Conservation (phyloP, 2,329 filamentous ascomycete genomes). For the Sphaerostilbella broomeana region DNA sequence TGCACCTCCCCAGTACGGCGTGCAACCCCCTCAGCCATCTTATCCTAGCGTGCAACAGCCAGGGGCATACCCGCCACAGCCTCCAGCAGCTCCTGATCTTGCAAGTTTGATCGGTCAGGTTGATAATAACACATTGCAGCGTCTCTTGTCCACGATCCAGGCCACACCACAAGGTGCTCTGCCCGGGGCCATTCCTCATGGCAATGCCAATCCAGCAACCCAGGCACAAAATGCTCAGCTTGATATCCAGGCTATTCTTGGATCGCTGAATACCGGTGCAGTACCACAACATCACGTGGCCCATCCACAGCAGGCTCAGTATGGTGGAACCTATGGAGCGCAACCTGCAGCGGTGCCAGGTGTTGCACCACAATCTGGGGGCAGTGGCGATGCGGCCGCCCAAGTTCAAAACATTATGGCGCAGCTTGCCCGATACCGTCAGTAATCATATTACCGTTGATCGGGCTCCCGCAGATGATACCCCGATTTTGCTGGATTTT, state of each 20-base stretch:
- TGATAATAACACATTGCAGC: conserved; percentile 64
- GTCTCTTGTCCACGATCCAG: conserved; percentile 55
- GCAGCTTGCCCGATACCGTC: conserved; percentile 59
- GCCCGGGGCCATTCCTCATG: conserved; percentile 13
- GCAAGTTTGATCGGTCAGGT: conserved; percentile 60
- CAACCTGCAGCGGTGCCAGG: conserved; percentile 22
- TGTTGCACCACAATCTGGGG: conserved; percentile 17
- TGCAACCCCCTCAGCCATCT: conserved; percentile 21
- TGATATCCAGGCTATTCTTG: conserved; percentile 42
- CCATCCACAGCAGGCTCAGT: conserved; percentile 21
- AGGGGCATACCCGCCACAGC: conserved; percentile 28
- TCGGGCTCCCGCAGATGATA: neutral
- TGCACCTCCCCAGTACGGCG: conserved; percentile 25
- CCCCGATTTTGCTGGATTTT: neutral
- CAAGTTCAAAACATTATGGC: conserved; percentile 69
- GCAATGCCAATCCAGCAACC: conserved; percentile 18
- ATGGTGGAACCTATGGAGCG: conserved; percentile 26
- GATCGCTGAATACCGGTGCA: conserved; percentile 29
- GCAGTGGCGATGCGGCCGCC: conserved; percentile 35
- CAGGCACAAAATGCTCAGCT: conserved; percentile 25
- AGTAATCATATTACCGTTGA: conserved; percentile 34
- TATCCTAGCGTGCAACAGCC: conserved; percentile 23
- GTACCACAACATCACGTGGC: conserved; percentile 19
- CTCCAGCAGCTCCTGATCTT: conserved; percentile 41
- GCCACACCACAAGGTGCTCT: conserved; percentile 17